These are phyloP conservation scores for Heterobasidion occidentale DNA, from an alignment of 1,284 basidiomycete genomes.

Conservation along the genomic window DNA sequence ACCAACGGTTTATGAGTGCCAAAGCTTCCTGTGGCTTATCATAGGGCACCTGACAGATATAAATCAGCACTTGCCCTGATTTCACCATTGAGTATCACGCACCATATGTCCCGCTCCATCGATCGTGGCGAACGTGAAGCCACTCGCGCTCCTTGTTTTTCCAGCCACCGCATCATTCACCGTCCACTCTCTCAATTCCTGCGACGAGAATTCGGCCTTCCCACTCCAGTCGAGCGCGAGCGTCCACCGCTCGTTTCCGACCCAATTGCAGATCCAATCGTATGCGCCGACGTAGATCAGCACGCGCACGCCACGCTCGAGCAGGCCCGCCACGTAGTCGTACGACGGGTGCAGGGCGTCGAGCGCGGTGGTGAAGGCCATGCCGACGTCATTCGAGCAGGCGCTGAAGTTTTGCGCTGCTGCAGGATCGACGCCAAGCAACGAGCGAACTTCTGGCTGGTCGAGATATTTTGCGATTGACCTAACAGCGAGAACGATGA, in stretches of 20 bases:
- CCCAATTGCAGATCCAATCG: slow-evolving; percentile 73
- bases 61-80: no score
- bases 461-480: slow-evolving; percentile 47
- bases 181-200: slow-evolving; percentile 48
- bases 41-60: slow-evolving; percentile 38
- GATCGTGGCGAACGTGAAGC: slow-evolving; percentile 58
- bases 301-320: slow-evolving; percentile 67
- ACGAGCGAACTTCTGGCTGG: slow-evolving; percentile 37
- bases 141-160: slow-evolving; percentile 43
- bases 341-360: slow-evolving; percentile 37
- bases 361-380: slow-evolving; percentile 29
- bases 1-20: slow-evolving; percentile 42
- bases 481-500: slow-evolving; percentile 43
- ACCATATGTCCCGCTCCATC: slow-evolving; percentile 63
- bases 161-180: slow-evolving; percentile 46
- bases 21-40: slow-evolving; percentile 50
- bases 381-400: slow-evolving; percentile 33
- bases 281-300: slow-evolving; percentile 70
- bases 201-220: slow-evolving; percentile 35
- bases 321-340: slow-evolving; percentile 57
- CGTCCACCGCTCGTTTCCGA: slow-evolving; percentile 66
- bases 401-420: slow-evolving; percentile 38
- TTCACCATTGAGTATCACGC: slow-evolving; percentile 12
- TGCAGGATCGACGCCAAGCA: slow-evolving; percentile 55
- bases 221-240: slow-evolving; percentile 58